Conservation (phyloP, 2,329 filamentous ascomycete species). For the Diaporthe caulivora region DNA sequence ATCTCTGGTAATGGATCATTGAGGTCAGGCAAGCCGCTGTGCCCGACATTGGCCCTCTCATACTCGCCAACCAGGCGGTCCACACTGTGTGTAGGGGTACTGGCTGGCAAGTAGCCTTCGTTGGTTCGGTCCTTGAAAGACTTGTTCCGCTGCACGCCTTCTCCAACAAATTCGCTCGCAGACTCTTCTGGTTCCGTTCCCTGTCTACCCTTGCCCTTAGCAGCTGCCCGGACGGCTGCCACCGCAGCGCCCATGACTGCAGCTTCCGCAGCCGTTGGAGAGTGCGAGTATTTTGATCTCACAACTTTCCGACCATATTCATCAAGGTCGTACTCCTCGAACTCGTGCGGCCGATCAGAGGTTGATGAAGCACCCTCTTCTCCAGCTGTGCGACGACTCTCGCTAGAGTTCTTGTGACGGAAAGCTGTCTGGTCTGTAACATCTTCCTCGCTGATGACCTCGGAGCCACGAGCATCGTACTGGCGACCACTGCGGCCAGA, state of each 20-base stretch:
- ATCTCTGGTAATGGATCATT: conserved; percentile 82
- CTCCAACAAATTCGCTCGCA: conserved; percentile 57
- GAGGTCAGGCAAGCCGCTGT: conserved; percentile 77
- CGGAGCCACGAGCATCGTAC: conserved; percentile 56
- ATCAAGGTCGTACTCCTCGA: conserved; percentile 67
- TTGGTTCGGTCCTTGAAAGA: conserved; percentile 76
- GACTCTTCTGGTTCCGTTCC: conserved; percentile 49
- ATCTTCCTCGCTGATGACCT: conserved; percentile 50
- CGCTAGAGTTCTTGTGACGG: conserved; percentile 55
- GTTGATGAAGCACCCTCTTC: conserved; percentile 56
- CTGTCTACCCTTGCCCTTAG: conserved; percentile 58
- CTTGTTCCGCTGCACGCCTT: conserved; percentile 69
- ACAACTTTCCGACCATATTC: conserved; percentile 69
- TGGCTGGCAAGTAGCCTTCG: conserved; percentile 66
- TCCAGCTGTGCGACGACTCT: conserved; percentile 52
- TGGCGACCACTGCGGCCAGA: conserved; percentile 66
- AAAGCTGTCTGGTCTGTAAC: conserved; percentile 48
- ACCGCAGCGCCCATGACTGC: conserved; percentile 69
- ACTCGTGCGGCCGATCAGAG: conserved; percentile 51
- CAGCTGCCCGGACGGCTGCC: conserved; percentile 61
- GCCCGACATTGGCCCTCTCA: conserved; percentile 69
- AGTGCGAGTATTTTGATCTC: conserved; percentile 58
- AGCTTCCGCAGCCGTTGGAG: conserved; percentile 68
- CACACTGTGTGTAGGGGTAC: conserved; percentile 69
- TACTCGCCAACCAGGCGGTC: conserved; percentile 67